These are phyloP conservation scores for Cryptosporidium viatorum DNA, from an alignment of 169 alveolate genomes.

Conservation along the genomic window DNA sequence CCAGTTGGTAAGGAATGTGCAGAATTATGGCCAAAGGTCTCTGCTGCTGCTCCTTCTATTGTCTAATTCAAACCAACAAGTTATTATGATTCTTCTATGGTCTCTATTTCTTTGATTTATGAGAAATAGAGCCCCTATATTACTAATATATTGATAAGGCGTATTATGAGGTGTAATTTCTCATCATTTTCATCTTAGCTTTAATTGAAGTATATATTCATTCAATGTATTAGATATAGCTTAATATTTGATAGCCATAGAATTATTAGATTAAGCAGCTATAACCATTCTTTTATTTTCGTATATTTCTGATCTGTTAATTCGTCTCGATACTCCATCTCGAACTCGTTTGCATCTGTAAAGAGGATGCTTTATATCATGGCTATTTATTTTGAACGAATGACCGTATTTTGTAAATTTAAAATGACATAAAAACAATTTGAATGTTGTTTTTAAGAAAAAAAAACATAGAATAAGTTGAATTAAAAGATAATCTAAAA, in stretches of 20 bases:
- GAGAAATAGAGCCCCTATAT: background rate
- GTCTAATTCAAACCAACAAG: slow-evolving; percentile 81
- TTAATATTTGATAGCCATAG: background rate
- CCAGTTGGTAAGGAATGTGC: slow-evolving; percentile 99
- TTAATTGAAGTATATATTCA: background rate
- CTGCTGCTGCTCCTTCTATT: slow-evolving; percentile 98
- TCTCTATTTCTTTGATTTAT: background rate
- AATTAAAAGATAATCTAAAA: background rate
- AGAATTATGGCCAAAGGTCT: slow-evolving; percentile 99
- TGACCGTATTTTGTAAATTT: background rate
- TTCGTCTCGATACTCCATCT: background rate
- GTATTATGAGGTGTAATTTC: background rate
- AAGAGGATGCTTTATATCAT: background rate
- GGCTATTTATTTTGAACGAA: background rate
- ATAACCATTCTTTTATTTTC: background rate
- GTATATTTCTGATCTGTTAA: background rate
- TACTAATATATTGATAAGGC: background rate
- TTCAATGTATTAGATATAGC: slow-evolving; percentile 1
- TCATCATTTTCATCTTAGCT: background rate
- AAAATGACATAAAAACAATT: no score
- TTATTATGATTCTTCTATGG: background rate
- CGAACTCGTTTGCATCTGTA: no score
- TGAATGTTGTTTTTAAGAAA: no score
- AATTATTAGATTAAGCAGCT: slow-evolving; percentile 1
- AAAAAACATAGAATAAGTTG: background rate